Base-by-base conservation (phyloP, 2,329 filamentous ascomycete genomes). In the Diaporthe vaccinii region DNA sequence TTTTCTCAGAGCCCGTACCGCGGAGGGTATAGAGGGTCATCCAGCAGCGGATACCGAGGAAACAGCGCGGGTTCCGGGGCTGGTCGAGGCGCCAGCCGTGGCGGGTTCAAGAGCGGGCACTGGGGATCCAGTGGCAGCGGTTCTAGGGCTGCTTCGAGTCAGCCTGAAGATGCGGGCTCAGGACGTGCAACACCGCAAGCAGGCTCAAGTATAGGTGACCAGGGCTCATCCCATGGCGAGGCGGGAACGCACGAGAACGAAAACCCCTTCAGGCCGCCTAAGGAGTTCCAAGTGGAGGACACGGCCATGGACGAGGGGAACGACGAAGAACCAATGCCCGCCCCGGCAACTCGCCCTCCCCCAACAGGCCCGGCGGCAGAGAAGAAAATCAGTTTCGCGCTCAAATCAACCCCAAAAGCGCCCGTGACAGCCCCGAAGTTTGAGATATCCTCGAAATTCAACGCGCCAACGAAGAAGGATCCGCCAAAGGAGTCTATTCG, bases 341-440 rank as follows among this genome's bases (percentile, higher is more conserved):
- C 89, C 28, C 87, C 90, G 15, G 86, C 84, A 74, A 65, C 22
- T 46, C 89, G 90, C 74, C 86, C 90, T 53, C 84, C 89, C 2
- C 87, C 89, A 28, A 86, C 87, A 2, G 88, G 90, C 7, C 87
- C 90, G n/a, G 87, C 88, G 46, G 70, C 75, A 25, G 84, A 85
- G 72, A 91, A 91, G 59, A 97, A 96, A 84, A 97, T 98, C 81
- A 97, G 95, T 82, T 98, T 98, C 83, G 95, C 95, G 1, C 95
- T 98, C 84, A 98, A 98, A 82, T 90, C 92, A 14, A 90, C 93
- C 57, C 89, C 88, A 15, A 93, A 93, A 78, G 85, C 88, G 10
- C 84, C 88, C 2, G 85, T 90, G 20, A 85, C 91, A 12, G 86
- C 87, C 17, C 91, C 91, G 4, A 92, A 93, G 77, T 90, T 89